phyloP scores from a whole-genome alignment of 2,329 filamentous ascomycete genomes.

The Fusarium redolens region DNA sequence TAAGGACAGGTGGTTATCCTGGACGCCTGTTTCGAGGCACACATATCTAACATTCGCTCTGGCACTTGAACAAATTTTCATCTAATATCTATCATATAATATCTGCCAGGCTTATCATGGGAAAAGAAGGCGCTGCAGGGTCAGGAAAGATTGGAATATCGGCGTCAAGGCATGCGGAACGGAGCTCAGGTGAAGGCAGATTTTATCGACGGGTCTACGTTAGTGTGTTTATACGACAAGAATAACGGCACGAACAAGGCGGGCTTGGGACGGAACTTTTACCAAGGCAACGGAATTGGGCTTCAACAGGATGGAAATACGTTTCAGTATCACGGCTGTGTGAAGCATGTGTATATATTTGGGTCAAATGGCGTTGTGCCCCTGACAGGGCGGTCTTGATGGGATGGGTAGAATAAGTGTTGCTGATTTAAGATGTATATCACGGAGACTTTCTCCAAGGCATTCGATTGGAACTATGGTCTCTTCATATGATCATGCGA shows the following conservation, averaged over 20 bases:
- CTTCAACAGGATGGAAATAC: conserved; percentile 31
- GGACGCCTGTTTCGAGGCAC: conserved; percentile 12
- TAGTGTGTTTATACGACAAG: conserved; percentile 20
- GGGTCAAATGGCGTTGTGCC: conserved; percentile 5
- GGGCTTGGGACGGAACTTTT: conserved; percentile 13
- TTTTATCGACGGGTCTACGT: conserved; percentile 1
- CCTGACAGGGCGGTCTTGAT: conserved; percentile 23
- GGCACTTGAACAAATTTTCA: conserved; percentile 8
- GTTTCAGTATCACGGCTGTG: conserved; percentile 30
- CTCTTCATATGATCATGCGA: neutral
- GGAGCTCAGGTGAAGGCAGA: neutral
- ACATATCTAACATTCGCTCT: neutral
- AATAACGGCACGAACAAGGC: conserved; percentile 4
- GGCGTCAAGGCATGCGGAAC: conserved; percentile 35
- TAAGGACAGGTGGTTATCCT: neutral
- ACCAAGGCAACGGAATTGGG: conserved; percentile 19
- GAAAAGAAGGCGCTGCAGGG: conserved; percentile 29
- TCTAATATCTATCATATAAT: conserved; percentile 28
- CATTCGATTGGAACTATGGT: conserved; percentile 5
- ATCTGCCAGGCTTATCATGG: conserved; percentile 27
- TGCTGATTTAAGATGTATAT: conserved; percentile 1
- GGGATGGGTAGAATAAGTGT: conserved; percentile 25
- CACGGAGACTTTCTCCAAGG: conserved; percentile 4
- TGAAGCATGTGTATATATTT: conserved; percentile 11
- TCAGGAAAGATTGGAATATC: conserved; percentile 26